These are phyloP conservation scores for Saccharomycopsis hybrid DNA, from an alignment of 1,139 yeast species.

Conservation along the genomic window DNA sequence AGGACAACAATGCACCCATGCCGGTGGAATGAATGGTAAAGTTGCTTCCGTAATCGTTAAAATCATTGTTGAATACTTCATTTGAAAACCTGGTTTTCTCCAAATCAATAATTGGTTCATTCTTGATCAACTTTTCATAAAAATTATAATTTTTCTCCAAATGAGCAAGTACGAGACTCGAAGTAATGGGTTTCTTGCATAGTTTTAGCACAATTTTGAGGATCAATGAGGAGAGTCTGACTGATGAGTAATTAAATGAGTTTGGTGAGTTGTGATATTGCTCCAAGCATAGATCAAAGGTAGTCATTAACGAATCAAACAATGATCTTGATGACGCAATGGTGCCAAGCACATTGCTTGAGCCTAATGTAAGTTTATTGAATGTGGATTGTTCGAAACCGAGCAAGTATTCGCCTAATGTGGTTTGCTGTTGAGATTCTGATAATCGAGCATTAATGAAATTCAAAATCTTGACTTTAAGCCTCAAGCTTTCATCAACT, in stretches of 20 bases:
- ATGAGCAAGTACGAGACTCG: slow-evolving; percentile 42
- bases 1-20: slow-evolving; percentile 52
- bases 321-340: slow-evolving; percentile 12
- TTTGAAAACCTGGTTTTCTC: slow-evolving; percentile 47
- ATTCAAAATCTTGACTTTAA: slow-evolving; percentile 6
- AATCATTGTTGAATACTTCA: slow-evolving; percentile 36
- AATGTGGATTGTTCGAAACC: slow-evolving; percentile 49
- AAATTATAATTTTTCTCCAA: slow-evolving; percentile 44
- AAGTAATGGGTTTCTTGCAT: slow-evolving; percentile 48
- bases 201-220: slow-evolving; percentile 58
- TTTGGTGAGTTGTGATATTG: slow-evolving; percentile 22
- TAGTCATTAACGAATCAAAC: slow-evolving; percentile 20
- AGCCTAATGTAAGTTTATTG: slow-evolving; percentile 4
- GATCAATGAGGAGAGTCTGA: slow-evolving; percentile 49
- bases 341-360: slow-evolving; percentile 5
- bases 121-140: slow-evolving; percentile 44
- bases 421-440: neutral
- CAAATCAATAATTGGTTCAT: slow-evolving; percentile 48
- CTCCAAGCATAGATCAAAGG: neutral
- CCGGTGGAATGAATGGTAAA: slow-evolving; percentile 30
- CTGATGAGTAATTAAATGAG: slow-evolving; percentile 44
- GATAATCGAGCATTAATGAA: neutral
- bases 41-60: slow-evolving; percentile 32
- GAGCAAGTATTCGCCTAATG: slow-evolving; percentile 41
- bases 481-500: slow-evolving; percentile 1